Evolutionary conservation across 106 monocot genomes (phyloP), one percentile per base, ranked within the genome.

Genomic region (Acorus calamus): DNA sequence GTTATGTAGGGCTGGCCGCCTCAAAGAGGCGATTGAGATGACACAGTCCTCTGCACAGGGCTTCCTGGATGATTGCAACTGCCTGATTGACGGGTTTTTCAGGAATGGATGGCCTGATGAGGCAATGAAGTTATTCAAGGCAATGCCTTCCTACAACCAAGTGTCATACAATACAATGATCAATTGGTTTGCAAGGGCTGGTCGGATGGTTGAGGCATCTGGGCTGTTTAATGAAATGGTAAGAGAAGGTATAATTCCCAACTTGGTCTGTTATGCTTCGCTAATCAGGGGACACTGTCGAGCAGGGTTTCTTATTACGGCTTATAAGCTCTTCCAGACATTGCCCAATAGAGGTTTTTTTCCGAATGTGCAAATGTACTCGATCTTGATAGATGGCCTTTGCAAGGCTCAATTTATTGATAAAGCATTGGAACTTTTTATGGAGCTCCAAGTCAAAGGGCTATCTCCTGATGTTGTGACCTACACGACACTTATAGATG

Each of bases 101-200:
- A 68, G 43, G 52, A 66, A 56, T 0, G 69, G 77, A 46, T 66
- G 69, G 61, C 88, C 85, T 62, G 76, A 81, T 9, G 81, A 88
- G 41, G 98, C 85, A 2, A 77, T 74, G 13, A 7, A 8, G 41
- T 73, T 52, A 61, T 98, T 28, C 28, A 84, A 57, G 41, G 47
- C 10, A 60, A 71, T 13, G 71, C 80, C 80, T 14, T 88, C 28
- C 53, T 92, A 91, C 0, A 88, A 98, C 73, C 68, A 78, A 48
- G 28, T 83, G 8, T 49, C 88, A 44, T 98, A 92, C 66, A 98
- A 91, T 2, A 76, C 80, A 44, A 83, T 98, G 88, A 88, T 98
- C 11, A 78, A 71, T 60, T 80, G 88, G 50, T 82, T 72, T 55
- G 65, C 66, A 5, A 81, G 85, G 6, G 69, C 11, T 0, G 83